Conservation (phyloP, 139 green algal genomes). For the Tetraselmis striata region DNA sequence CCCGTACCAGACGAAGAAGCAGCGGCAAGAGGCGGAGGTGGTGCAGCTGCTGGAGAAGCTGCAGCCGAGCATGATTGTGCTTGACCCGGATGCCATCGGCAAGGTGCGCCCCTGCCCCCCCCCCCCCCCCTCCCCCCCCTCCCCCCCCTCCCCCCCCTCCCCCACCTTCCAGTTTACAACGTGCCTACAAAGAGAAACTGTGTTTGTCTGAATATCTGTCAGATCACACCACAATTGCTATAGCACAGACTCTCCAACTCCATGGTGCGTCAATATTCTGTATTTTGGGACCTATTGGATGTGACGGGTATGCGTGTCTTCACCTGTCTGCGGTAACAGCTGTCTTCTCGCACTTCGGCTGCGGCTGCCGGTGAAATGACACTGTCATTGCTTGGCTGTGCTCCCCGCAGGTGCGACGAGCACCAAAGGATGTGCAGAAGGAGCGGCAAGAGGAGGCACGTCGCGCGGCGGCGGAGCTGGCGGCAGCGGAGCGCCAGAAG, state of each 20-base stretch:
- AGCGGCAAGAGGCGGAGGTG: constrained; percentile 87
- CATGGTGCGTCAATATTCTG: too few relatives aligned
- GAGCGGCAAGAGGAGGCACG: constrained; percentile 32
- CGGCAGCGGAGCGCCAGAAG: constrained; percentile 32
- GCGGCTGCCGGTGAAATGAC: neutral
- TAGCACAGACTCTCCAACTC: too few relatives aligned
- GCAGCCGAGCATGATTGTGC: constrained; percentile 88
- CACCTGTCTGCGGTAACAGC: too few relatives aligned
- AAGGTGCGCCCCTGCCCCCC: constrained; percentile 31
- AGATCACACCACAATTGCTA: too few relatives aligned
- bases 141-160: too few relatives aligned
- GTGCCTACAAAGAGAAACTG: too few relatives aligned
- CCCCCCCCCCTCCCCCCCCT: too few relatives aligned
- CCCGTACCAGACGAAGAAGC: constrained; percentile 70
- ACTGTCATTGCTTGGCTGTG: too few relatives aligned
- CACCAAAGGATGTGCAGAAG: constrained; percentile 68
- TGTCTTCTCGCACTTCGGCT: neutral
- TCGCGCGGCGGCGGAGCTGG: constrained; percentile 29
- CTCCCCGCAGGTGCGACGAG: constrained; percentile 54
- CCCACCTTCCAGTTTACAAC: too few relatives aligned
- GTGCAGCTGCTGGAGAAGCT: constrained; percentile 93
- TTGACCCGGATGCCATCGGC: constrained; percentile 83
- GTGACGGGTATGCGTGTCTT: too few relatives aligned
- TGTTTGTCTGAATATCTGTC: too few relatives aligned
- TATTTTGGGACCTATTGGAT: too few relatives aligned